Evolutionary conservation across 176 grass and related monocot genomes (phyloP), one percentile per base, ranked within the genome.

Genomic region (Hsuehochloa calcarea): DNA sequence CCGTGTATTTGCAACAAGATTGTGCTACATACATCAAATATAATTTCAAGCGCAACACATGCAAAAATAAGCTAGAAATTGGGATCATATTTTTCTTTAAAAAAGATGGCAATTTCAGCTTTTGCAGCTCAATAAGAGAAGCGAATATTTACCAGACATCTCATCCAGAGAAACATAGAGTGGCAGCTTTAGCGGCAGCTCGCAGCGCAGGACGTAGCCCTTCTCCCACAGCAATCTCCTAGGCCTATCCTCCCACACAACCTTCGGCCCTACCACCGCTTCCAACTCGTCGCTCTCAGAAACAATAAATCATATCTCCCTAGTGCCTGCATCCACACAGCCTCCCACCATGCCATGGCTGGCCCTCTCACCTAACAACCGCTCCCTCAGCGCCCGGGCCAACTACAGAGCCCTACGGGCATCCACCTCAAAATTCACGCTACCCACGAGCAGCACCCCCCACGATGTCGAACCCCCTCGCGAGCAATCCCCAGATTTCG

Each of bases 401-500:
- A 82, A 55, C 58, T 93, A 65, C 72, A 98, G 77, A 13, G 83
- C 89, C 55, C 87, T 85, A 1, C 46, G 0, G 55, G 80, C 79
- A 87, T 86, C n/a, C 86, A 78, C 73, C 58, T 87, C 66, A 3
- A 13, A 80, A 54, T 71, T 81, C 47, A 55, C 46, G 86, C 65
- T 44, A 11, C 87, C 80, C 47, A 92, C 77, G 70, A 89, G 81
- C n/a, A 98, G 69, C 34, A 68, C 91, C 56, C 96, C n/a, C 96
- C 8, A 98, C 80, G 80, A 98, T 90, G 87, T 95, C 85, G 80
- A 98, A 93, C 43, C 96, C 96, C 56, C 88, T 86, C 44, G 87
- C 59, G 37, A 98, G 86, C 65, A 98, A 17, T 16, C 78, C 89
- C 63, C 83, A 74, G 71, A 98, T 90, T 78, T 95, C 93, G 74